Conservation (phyloP, 805 yeast genomes). For the Cyberlindnera mississippiensis region DNA sequence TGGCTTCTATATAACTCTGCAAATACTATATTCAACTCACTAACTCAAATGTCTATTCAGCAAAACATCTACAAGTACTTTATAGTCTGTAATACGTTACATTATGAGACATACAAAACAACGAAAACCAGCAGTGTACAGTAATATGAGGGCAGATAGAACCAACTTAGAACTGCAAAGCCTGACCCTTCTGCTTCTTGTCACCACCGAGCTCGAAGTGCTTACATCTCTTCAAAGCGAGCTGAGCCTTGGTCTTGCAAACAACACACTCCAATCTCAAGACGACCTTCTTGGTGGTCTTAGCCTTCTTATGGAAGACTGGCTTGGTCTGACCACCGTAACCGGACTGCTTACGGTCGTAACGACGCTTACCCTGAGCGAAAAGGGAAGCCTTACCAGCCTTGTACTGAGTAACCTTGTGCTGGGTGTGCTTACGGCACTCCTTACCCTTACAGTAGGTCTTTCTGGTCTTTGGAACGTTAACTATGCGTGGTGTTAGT, state of each 20-base stretch:
- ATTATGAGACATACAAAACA: constrained; percentile 28
- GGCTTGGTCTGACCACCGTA: constrained; percentile 99
- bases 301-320: constrained; percentile 99
- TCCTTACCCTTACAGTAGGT: constrained; percentile 99
- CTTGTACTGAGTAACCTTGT: constrained; percentile 99
- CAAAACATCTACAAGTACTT: no score
- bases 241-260: constrained; percentile 98
- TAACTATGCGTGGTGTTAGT: constrained; percentile 53
- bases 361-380: constrained; percentile 99
- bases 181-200: constrained; percentile 99
- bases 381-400: constrained; percentile 99
- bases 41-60: no score
- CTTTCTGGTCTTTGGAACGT: constrained; percentile 99
- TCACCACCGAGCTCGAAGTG: constrained; percentile 99
- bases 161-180: constrained; percentile 88
- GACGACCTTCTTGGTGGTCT: constrained; percentile 99
- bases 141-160: constrained; percentile 8
- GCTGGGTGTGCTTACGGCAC: constrained; percentile 99
- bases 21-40: no score
- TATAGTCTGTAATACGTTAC: constrained; percentile 21
- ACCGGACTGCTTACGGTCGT: constrained; percentile 99
- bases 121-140: constrained; percentile 21
- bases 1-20: no score
- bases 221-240: constrained; percentile 98
- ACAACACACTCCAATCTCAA: constrained; percentile 97